A percentile compares a stretch with the other conserved stretches of the same genome.
These are phyloP conservation scores for Hymenoscyphus linearis DNA, from an alignment of 2,329 filamentous ascomycete species.

Conservation along the genomic window DNA sequence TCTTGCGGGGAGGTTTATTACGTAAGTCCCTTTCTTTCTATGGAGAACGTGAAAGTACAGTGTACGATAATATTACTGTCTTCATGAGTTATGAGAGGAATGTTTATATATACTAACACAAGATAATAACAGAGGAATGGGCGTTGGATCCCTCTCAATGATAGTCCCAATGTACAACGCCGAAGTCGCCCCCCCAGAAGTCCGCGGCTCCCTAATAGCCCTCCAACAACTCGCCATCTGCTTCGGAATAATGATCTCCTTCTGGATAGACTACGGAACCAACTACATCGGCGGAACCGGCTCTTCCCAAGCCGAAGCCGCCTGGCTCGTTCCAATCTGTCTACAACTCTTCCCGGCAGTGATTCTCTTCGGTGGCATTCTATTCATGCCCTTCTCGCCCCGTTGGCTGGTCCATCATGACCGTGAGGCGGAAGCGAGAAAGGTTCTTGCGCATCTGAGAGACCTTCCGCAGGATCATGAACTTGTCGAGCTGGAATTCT, in stretches of 20 bases:
- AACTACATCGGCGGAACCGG: constrained; percentile 63
- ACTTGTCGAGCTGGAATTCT: constrained; percentile 67
- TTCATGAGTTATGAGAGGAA: constrained; percentile 1
- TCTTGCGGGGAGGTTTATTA: constrained; percentile 67
- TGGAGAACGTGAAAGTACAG: neutral
- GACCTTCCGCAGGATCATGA: constrained; percentile 57
- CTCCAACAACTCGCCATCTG: constrained; percentile 61
- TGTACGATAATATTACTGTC: too few relatives aligned
- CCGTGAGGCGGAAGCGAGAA: constrained; percentile 62
- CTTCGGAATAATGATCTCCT: constrained; percentile 48
- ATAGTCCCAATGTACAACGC: constrained; percentile 52
- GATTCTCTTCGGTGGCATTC: constrained; percentile 63
- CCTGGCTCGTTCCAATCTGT: constrained; percentile 70
- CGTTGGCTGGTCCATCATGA: constrained; percentile 69
- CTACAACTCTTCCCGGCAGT: constrained; percentile 65
- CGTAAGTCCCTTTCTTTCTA: too few relatives aligned
- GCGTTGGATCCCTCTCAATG: constrained; percentile 63
- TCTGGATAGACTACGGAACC: constrained; percentile 61
- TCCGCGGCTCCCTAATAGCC: constrained; percentile 60
- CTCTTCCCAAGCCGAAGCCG: constrained; percentile 54
- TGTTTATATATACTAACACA: constrained; percentile 28
- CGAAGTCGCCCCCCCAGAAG: constrained; percentile 55
- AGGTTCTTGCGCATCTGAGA: constrained; percentile 59
- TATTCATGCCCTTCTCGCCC: constrained; percentile 76
- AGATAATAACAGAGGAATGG: constrained; percentile 53